phyloP scores from a whole-genome alignment of 192 early-diverging fungal genomes.

The Glomus cerebriforme region DNA sequence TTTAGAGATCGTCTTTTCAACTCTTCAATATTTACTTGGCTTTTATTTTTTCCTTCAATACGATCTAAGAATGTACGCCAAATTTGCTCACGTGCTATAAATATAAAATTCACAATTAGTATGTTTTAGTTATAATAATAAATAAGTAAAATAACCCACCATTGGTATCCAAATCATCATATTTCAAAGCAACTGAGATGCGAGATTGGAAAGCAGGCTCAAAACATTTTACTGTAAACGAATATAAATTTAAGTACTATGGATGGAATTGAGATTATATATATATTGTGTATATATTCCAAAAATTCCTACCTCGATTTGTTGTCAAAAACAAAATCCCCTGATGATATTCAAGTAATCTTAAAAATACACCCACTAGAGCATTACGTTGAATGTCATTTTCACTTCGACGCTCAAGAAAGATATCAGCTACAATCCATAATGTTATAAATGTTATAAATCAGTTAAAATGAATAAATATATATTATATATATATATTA shows the following conservation, averaged over 20 bases:
- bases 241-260: too few species aligned
- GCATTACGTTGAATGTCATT: slow-evolving; percentile 57
- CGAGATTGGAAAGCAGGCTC: slow-evolving; percentile 58
- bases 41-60: slow-evolving; percentile 20
- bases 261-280: background rate
- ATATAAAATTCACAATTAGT: too few species aligned
- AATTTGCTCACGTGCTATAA: slow-evolving; percentile 43
- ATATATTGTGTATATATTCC: background rate
- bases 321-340: slow-evolving; percentile 68
- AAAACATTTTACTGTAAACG: slow-evolving; percentile 35
- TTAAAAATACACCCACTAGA: slow-evolving; percentile 59
- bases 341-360: slow-evolving; percentile 62
- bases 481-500: too few species aligned
- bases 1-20: slow-evolving; percentile 9
- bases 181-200: slow-evolving; percentile 55
- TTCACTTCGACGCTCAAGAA: slow-evolving; percentile 52
- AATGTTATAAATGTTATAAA: background rate
- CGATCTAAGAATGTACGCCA: slow-evolving; percentile 53
- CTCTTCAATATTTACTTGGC: background rate
- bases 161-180: slow-evolving; percentile 40
- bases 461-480: background rate
- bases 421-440: slow-evolving; percentile 48
- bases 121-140: too few species aligned
- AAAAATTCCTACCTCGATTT: slow-evolving; percentile 51
- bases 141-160: too few species aligned